A percentile compares a stretch with the other conserved stretches of the same genome.
Evolutionary conservation across 176 grass and related monocot species (phyloP).

Genomic region (Phragmites australis): DNA sequence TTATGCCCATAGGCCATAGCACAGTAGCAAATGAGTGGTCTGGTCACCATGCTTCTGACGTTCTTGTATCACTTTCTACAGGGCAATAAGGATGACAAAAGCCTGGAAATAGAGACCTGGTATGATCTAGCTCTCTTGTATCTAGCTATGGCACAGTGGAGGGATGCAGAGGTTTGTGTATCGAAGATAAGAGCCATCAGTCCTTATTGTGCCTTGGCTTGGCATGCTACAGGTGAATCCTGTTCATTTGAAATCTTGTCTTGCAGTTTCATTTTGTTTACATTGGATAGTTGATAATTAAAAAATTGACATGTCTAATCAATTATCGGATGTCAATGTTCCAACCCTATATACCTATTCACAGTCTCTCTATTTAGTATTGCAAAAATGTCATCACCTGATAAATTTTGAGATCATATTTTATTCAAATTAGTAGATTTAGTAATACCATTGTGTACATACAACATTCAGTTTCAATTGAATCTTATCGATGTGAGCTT

Average conservation of each 20-base stretch:
- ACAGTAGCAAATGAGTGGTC: conserved; percentile 3
- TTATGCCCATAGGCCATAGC: not conserved
- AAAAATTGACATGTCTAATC: not conserved
- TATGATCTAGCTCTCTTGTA: conserved; percentile 93
- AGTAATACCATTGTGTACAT: conserved; percentile 1
- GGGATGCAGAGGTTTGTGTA: conserved; percentile 82
- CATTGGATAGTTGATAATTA: not conserved
- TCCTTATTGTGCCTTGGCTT: conserved; percentile 66
- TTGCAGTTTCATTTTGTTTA: not conserved
- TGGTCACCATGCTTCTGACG: conserved; percentile 13
- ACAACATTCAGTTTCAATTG: not conserved
- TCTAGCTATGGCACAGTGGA: conserved; percentile 77
- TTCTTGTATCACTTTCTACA: conserved; percentile 41
- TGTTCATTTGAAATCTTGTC: not conserved
- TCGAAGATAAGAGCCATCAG: conserved; percentile 54
- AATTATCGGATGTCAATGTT: not conserved
- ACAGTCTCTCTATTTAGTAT: not conserved
- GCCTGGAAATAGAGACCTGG: conserved; percentile 83
- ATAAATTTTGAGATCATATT: not conserved
- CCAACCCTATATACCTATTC: not conserved
- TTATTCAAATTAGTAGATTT: conserved; percentile 20
- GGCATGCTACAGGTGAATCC: conserved; percentile 80
- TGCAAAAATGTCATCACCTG: not conserved
- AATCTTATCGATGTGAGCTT: not conserved
- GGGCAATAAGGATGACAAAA: conserved; percentile 67